Conservation (phyloP, 2,329 filamentous ascomycete species). For the Aureobasidium melanogenum region DNA sequence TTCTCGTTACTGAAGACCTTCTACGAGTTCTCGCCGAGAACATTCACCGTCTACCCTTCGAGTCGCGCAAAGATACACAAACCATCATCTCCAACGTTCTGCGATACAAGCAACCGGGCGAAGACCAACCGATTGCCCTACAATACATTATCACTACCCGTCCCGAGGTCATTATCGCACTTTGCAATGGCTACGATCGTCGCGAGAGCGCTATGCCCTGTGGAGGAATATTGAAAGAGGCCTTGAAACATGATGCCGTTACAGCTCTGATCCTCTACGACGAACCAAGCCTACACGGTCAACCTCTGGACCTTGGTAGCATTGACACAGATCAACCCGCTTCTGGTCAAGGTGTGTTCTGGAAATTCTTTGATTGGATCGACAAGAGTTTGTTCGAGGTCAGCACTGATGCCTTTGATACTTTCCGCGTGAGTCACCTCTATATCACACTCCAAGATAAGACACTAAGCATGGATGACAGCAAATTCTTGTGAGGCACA, state of each 20-base stretch:
- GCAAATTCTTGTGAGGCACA: conserved; percentile 93
- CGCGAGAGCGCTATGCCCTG: conserved; percentile 88
- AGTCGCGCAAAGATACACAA: conserved; percentile 90
- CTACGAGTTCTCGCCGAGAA: conserved; percentile 74
- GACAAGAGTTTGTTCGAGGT: conserved; percentile 95
- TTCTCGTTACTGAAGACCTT: conserved; percentile 81
- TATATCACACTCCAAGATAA: not conserved
- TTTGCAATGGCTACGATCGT: conserved; percentile 84
- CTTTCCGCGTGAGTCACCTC: conserved; percentile 65
- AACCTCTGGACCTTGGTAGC: conserved; percentile 63
- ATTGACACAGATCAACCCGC: conserved; percentile 70
- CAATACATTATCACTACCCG: conserved; percentile 81
- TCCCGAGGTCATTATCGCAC: conserved; percentile 76
- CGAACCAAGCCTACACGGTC: conserved; percentile 65
- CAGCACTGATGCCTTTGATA: conserved; percentile 93
- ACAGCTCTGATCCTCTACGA: conserved; percentile 90
- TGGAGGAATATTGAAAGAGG: conserved; percentile 79
- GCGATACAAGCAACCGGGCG: conserved; percentile 66
- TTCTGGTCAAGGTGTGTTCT: conserved; percentile 79
- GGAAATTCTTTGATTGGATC: conserved; percentile 96
- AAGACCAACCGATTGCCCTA: conserved; percentile 71
- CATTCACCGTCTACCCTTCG: conserved; percentile 82
- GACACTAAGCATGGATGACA: conserved; percentile 28
- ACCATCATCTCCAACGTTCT: conserved; percentile 94
- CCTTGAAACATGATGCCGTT: conserved; percentile 83